Percentiles rank a stretch among this genome's conserved stretches.
Evolutionary conservation across 768 basidiomycete species (phyloP).

Genomic region (Tubosaeta brunneosetosa): DNA sequence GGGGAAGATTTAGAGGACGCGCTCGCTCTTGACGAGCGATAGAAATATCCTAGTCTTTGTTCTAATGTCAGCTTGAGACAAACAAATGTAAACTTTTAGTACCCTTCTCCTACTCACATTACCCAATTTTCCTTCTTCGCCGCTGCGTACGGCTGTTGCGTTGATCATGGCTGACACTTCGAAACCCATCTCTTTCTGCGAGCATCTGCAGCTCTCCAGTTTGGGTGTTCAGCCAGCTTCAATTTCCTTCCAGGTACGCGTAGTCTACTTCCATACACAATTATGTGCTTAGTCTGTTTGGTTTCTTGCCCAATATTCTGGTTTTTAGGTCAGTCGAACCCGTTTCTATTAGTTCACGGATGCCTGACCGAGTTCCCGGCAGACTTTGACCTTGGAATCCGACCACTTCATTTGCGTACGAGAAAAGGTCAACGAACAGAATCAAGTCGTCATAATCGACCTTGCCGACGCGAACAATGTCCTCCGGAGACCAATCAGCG

Average conservation of each 20-base stretch:
- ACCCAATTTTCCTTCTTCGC: slow-evolving; percentile 13
- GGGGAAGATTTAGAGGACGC: slow-evolving; percentile 71
- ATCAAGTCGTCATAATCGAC: slow-evolving; percentile 99
- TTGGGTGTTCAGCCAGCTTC: slow-evolving; percentile 94
- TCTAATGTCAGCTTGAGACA: slow-evolving; percentile 19
- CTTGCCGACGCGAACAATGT: slow-evolving; percentile 97
- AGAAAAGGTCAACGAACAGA: slow-evolving; percentile 90
- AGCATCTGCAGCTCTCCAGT: slow-evolving; percentile 92
- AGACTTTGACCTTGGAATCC: slow-evolving; percentile 94
- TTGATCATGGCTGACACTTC: slow-evolving; percentile 28
- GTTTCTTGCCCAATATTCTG: not conserved
- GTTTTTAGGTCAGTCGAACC: slow-evolving; percentile 18
- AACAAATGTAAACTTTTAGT: slow-evolving; percentile 29
- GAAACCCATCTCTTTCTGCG: slow-evolving; percentile 85
- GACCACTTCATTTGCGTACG: slow-evolving; percentile 98
- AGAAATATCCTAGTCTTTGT: slow-evolving; percentile 17
- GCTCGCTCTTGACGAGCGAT: slow-evolving; percentile 60
- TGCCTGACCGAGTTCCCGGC: slow-evolving; percentile 5
- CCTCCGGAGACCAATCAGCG: slow-evolving; percentile 89
- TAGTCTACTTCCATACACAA: slow-evolving; percentile 26
- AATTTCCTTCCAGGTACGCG: slow-evolving; percentile 89
- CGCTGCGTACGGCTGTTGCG: slow-evolving; percentile 11
- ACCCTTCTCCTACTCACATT: slow-evolving; percentile 22
- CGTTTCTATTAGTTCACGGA: not conserved
- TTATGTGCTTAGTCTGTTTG: slow-evolving; percentile 15